Evolutionary conservation across 371 early-diverging fungal genomes (phyloP).

Genomic region (Saksenaea vasiformis): DNA sequence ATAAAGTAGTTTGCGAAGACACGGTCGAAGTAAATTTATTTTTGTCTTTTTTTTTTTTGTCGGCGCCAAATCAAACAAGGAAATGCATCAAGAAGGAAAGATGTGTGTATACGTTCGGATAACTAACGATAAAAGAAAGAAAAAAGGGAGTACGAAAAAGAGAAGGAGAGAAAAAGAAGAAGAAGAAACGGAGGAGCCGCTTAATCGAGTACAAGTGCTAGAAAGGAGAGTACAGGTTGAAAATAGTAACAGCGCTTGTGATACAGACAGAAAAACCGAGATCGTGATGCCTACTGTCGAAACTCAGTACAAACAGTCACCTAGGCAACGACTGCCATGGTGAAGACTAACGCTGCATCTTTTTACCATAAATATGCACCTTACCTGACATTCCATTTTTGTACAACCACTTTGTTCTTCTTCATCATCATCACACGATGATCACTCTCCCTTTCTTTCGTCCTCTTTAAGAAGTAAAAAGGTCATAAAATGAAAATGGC

Average conservation of each 20-base stretch:
- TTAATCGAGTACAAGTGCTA: conserved; percentile 3
- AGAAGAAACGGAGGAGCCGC: not conserved
- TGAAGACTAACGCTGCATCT: no score
- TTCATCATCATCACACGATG: no score
- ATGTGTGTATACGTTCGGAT: not conserved
- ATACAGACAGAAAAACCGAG: not conserved
- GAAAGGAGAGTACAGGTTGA: conserved; percentile 3
- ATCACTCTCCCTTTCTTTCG: no score
- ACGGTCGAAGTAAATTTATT: not conserved
- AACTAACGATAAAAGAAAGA: not conserved
- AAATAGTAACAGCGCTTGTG: not conserved
- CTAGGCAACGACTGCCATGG: no score
- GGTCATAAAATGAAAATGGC: no score
- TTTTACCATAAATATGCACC: no score
- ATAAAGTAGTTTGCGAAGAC: not conserved
- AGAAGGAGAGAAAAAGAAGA: not conserved
- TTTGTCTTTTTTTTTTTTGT: not conserved
- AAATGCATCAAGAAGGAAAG: not conserved
- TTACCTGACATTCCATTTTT: not conserved
- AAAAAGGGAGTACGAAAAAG: not conserved
- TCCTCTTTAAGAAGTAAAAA: no score
- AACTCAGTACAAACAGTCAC: not conserved
- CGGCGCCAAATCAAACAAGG: not conserved
- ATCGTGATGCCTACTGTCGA: no score
- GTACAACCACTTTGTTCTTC: not conserved